Evolutionary conservation across 176 grass and related monocot genomes (phyloP).

Genomic region (Triticum urartu): DNA sequence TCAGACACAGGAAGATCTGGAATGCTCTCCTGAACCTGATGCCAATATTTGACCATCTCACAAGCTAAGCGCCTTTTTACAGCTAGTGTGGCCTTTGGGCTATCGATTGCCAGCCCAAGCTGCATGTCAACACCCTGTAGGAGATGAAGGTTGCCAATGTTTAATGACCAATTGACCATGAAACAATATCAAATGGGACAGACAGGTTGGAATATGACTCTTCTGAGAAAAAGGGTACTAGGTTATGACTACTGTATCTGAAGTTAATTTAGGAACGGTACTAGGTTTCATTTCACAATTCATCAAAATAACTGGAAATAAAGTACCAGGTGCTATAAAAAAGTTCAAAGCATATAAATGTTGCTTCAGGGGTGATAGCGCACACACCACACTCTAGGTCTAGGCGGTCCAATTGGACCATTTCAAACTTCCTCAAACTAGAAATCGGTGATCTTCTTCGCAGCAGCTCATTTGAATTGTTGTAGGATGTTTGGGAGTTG

Average conservation of each 20-base stretch:
- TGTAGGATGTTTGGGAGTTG: neutral
- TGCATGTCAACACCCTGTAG: slow-evolving; percentile 87
- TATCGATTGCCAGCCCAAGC: slow-evolving; percentile 96
- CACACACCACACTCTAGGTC: neutral
- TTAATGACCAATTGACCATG: neutral
- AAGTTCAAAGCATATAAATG: neutral
- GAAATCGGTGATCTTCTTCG: neutral
- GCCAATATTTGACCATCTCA: slow-evolving; percentile 97
- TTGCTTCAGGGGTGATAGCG: neutral
- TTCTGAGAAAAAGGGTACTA: neutral
- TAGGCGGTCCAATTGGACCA: no score
- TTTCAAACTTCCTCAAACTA: neutral
- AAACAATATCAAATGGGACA: neutral
- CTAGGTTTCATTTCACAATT: slow-evolving; percentile 6
- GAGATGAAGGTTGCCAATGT: slow-evolving; percentile 1
- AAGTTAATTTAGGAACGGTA: neutral
- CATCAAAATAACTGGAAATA: neutral
- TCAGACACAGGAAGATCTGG: slow-evolving; percentile 57
- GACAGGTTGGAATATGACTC: no score
- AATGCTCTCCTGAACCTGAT: slow-evolving; percentile 81
- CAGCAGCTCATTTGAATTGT: neutral
- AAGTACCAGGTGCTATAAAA: neutral
- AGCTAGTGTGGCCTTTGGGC: slow-evolving; percentile 88
- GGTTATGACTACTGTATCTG: neutral
- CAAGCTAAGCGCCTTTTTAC: slow-evolving; percentile 96